phyloP scores from a whole-genome alignment of 768 basidiomycete genomes.

The Podaxis carcinomalis region DNA sequence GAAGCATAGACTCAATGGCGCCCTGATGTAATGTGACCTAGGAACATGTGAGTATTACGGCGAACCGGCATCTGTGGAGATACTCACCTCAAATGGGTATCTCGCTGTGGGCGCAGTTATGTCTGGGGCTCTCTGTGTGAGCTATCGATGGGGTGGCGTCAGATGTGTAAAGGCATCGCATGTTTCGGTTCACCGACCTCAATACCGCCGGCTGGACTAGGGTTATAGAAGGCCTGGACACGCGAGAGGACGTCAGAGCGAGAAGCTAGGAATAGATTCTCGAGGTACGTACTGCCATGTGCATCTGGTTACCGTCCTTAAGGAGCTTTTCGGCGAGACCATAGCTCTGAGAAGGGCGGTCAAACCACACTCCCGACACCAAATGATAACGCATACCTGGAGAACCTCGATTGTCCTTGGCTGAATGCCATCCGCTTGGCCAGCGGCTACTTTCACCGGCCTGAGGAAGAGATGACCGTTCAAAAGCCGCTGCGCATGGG shows the following conservation, averaged over 20 bases:
- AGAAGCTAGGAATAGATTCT: neutral
- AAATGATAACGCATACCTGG: slow-evolving; percentile 30
- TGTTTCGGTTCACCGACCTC: slow-evolving; percentile 29
- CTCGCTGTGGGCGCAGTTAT: slow-evolving; percentile 59
- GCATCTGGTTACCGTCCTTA: slow-evolving; percentile 63
- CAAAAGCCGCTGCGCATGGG: neutral
- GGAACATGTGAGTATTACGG: neutral
- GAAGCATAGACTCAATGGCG: slow-evolving; percentile 54
- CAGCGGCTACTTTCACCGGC: slow-evolving; percentile 43
- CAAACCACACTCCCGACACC: neutral
- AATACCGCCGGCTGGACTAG: slow-evolving; percentile 53
- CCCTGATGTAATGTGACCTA: slow-evolving; percentile 63
- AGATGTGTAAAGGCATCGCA: neutral
- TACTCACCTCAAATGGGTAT: slow-evolving; percentile 63
- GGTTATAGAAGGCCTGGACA: slow-evolving; percentile 73
- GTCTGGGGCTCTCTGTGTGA: slow-evolving; percentile 59
- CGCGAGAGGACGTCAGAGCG: neutral
- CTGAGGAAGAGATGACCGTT: slow-evolving; percentile 22
- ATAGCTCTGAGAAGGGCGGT: slow-evolving; percentile 52
- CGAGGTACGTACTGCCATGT: slow-evolving; percentile 52
- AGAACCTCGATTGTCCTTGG: slow-evolving; percentile 52
- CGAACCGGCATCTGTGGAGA: neutral
- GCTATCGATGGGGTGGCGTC: slow-evolving; percentile 28
- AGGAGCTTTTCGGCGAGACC: slow-evolving; percentile 65
- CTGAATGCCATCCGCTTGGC: slow-evolving; percentile 59